Evolutionary conservation across 176 grass and related monocot species (phyloP).

Genomic region (Oryza punctata): DNA sequence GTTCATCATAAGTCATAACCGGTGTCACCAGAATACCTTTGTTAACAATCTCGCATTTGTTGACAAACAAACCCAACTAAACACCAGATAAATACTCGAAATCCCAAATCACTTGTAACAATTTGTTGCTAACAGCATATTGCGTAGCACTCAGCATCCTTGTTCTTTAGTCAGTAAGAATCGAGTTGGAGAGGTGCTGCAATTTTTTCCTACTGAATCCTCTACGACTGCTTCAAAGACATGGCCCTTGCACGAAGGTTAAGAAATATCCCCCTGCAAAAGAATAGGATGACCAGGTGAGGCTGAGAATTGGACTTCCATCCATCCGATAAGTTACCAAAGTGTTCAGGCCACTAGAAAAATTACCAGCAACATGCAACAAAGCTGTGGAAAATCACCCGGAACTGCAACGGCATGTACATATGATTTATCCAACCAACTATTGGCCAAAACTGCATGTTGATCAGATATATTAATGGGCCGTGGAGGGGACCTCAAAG

Average conservation of each 20-base stretch:
- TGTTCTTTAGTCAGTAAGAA: neutral
- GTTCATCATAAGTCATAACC: neutral
- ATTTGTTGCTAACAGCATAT: neutral
- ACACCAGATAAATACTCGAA: neutral
- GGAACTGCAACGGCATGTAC: slow-evolving; percentile 86
- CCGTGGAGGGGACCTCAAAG: neutral
- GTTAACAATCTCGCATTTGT: neutral
- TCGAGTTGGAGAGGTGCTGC: neutral
- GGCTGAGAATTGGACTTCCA: neutral
- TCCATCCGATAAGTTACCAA: neutral
- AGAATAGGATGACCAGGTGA: neutral
- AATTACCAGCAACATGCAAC: slow-evolving; percentile 90
- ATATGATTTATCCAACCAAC: slow-evolving; percentile 89
- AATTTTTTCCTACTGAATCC: neutral
- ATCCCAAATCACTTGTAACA: neutral
- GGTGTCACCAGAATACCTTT: neutral
- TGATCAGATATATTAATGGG: slow-evolving; percentile 3
- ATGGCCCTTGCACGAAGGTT: slow-evolving; percentile 79
- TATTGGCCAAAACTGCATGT: slow-evolving; percentile 83
- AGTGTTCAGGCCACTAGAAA: slow-evolving; percentile 2
- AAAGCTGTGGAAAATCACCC: slow-evolving; percentile 85
- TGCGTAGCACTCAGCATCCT: neutral
- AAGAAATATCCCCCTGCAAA: slow-evolving; percentile 87
- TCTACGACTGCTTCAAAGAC: slow-evolving; percentile 65
- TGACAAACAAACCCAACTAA: slow-evolving; percentile 26